Evolutionary conservation across 805 yeast species (phyloP), one percentile per base, ranked within the genome.

Genomic region (Dipodascus geniculatus): DNA sequence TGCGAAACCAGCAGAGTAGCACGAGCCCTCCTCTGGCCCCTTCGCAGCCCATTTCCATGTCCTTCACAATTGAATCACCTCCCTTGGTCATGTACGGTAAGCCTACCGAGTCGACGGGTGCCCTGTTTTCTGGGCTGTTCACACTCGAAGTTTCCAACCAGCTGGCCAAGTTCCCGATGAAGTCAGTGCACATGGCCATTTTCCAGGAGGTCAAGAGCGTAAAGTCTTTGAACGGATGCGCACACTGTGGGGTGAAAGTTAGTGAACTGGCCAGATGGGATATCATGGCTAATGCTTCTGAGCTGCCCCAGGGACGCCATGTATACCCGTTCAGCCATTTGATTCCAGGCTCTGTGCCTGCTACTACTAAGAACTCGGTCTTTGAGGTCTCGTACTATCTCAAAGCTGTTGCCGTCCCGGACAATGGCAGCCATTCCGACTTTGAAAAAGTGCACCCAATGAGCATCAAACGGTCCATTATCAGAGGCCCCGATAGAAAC

Each of bases 281-380:
- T 60, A 84, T 93, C 9, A 74, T 93, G 54, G 71, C 78, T 2
- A 73, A 74, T 28, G 72, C 79, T 0, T 74, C 80, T 1, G 72
- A 76, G n/a, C 78, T 88, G 57, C 72, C 82, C 4, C 68, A 72
- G 3, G 93, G 91, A 0, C 72, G 76, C 17, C 96, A 93, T 62
- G 88, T 86, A 1, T 93, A 87, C 66, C 99, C 99, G 1, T 91
- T 93, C 65, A 84, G 95, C 20, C 89, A 88, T 65, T 71, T 93
- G 44, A 65, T 93, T 6, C 95, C 96, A 0, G 99, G 99, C 0
- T 74, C 85, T 22, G 67, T 89, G 28, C 96, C 98, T 0, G 87
- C 96, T 1, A 79, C 95, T 1, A 67, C 82, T 33, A 62, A 69
- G 6, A 65, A 65, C 48, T 72, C 81, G n/a, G 65, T 86, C 17